Evolutionary conservation across 78 protist genomes (phyloP), one percentile per base, ranked within the genome.

Genomic region (Capsaspora owczarzaki): DNA sequence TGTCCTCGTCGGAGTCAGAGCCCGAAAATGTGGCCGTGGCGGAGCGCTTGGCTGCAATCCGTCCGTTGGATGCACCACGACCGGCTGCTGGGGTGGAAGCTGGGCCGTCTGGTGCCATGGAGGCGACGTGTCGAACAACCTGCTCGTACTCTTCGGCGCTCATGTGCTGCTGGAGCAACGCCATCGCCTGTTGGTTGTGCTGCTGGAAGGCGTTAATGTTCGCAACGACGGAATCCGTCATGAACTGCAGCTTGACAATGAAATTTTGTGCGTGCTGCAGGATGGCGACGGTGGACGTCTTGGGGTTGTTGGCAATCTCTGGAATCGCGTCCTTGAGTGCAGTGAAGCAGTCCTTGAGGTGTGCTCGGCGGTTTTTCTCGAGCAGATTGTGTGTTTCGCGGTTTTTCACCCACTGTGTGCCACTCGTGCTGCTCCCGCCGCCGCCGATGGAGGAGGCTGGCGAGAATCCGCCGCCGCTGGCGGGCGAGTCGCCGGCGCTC

Each of bases 291-390:
- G 74, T 80, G 40, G 83, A 80, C 16, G 31, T 44, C 37, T 66
- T 60, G n/a, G n/a, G n/a, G 27, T 27, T 37, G 20, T 25, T 19
- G 35, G 29, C 78, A 19, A 80, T 42, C 38, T 19, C 33, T 8
- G 83, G 83, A 23, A 80, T 19, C n/a, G 56, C 29, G 12, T 60
- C 47, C 8, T 31, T 8, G 33, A 80, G 53, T 14, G 14, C 76
- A 68, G 22, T 46, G 49, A 80, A 80, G 53, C 83, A 80, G 8
- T 61, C 29, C 43, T 80, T 80, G n/a, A 80, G 14, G 37, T 80
- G 83, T 20, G 83, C 83, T 6, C 83, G 49, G 19, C 83, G 61
- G 61, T 80, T 80, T 37, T 80, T 80, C 37, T 80, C 83, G 38
- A 80, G 63, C 31, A 63, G 61, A 29, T 80, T 80, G 76, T 80